Base-by-base conservation (phyloP, 257 asterid genomes). In the Cordia subcordata region DNA sequence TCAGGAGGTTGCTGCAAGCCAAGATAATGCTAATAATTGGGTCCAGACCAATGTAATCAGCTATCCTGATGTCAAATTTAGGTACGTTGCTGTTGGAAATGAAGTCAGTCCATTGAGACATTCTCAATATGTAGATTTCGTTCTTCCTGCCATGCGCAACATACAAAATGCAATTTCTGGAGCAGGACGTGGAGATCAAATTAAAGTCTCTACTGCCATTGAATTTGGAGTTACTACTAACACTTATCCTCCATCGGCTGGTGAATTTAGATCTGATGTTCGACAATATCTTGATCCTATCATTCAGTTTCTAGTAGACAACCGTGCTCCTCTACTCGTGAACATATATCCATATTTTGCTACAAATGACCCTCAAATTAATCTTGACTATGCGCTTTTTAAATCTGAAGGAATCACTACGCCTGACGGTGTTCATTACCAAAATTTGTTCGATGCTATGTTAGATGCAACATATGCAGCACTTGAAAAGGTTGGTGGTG, bases 81-180 rank as follows among this genome's bases (percentile, higher is more conserved):
- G 71, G 0, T 76, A 69, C 75, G 71, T 82, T 21, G 57, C 76
- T 1, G 69, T 71, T 1, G 85, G 83, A 14, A 79, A 76, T 52
- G 88, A 82, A 62, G 80, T 82, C 0, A 59, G 54, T 59, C 84
- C 83, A 0, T 58, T 8, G 0, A 46, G 68, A 0, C 22, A 18
- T 0, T 45, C 63, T 3, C 40, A 57, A 0, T 21, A 14, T 16
- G 68, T 19, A 42, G 53, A 18, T 8, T 52, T 32, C 4, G 58
- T 75, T 4, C 71, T 56, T 52, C 77, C 70, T 0, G 82, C 69
- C 40, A 78, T 81, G 78, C 19, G 37, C 17, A 69, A 45, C 66
- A 49, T 78, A 12, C n/a, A 78, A 67, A 22, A 0, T 0, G 71
- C 72, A 0, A 70, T 81, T 40, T 16, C 72, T 0, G 8, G 8